phyloP scores from a whole-genome alignment of 2,329 filamentous ascomycete genomes.

The Dactylellina parvicollis region DNA sequence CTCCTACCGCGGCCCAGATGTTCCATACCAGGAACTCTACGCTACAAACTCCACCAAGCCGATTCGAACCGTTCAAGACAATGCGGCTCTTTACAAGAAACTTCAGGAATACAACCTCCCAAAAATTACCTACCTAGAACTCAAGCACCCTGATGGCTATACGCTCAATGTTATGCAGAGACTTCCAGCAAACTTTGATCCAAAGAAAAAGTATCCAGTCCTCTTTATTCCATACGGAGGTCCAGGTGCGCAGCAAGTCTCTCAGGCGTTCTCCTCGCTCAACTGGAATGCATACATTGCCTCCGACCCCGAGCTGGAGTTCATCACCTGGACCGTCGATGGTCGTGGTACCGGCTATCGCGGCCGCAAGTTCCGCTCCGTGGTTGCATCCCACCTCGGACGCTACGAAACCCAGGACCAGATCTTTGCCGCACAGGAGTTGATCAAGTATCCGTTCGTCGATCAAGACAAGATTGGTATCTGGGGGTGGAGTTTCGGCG shows the following conservation, averaged over 20 bases:
- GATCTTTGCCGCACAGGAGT: conserved; percentile 72
- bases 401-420: conserved; percentile 73
- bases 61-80: conserved; percentile 70
- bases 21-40: conserved; percentile 76
- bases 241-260: conserved; percentile 71
- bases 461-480: conserved; percentile 71
- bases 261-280: conserved; percentile 68
- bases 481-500: conserved; percentile 76
- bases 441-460: conserved; percentile 67
- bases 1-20: conserved; percentile 72
- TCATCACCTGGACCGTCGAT: conserved; percentile 74
- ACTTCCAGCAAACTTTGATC: conserved; percentile 72
- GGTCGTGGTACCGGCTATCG: conserved; percentile 74
- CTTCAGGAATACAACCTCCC: conserved; percentile 71
- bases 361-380: conserved; percentile 71
- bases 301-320: conserved; percentile 74
- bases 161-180: conserved; percentile 73
- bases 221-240: conserved; percentile 76
- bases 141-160: conserved; percentile 71
- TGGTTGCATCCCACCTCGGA: conserved; percentile 70
- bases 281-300: conserved; percentile 72
- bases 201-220: conserved; percentile 72
- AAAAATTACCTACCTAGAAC: conserved; percentile 72
- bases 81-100: conserved; percentile 68
- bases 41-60: conserved; percentile 67